Evolutionary conservation across 148 eudicot genomes (phyloP).

Genomic region (Limonium bicolor): DNA sequence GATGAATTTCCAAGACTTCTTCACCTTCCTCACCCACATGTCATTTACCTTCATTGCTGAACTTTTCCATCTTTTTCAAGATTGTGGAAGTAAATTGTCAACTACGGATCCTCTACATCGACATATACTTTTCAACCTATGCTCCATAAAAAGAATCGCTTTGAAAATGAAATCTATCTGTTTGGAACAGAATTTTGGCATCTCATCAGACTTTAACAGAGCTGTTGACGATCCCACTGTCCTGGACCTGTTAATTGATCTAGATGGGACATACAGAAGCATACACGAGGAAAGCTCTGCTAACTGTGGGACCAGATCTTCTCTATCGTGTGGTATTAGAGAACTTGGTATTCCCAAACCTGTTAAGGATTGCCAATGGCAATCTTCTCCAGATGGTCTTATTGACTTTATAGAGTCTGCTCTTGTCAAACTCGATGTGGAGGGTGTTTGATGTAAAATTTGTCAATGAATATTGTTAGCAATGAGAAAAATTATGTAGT

Average conservation of each 20-base stretch:
- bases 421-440: slow-evolving; percentile 10
- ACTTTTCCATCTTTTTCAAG: slow-evolving; percentile 19
- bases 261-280: slow-evolving; percentile 27
- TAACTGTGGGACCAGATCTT: slow-evolving; percentile 3
- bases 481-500: too few species aligned
- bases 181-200: slow-evolving; percentile 16
- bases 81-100: slow-evolving; percentile 2
- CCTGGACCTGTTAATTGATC: slow-evolving; percentile 19
- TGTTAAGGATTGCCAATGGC: too few species aligned
- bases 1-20: slow-evolving; percentile 85
- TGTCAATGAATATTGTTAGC: too few species aligned
- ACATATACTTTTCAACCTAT: slow-evolving; percentile 37
- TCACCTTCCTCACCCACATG: slow-evolving; percentile 56
- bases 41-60: slow-evolving; percentile 51
- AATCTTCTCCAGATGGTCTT: slow-evolving; percentile 26
- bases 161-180: slow-evolving; percentile 31
- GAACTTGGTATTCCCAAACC: slow-evolving; percentile 8
- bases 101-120: slow-evolving; percentile 20
- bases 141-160: slow-evolving; percentile 24
- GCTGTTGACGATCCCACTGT: slow-evolving; percentile 34
- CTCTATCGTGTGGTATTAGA: slow-evolving; percentile 8
- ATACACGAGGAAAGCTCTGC: slow-evolving; percentile 20
- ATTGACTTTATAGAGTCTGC: slow-evolving; percentile 26
- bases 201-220: slow-evolving; percentile 20
- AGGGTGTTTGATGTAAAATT: too few species aligned